Percentiles rank a stretch among this genome's conserved stretches.
These are phyloP conservation scores for Epichloe gansuensis DNA, from an alignment of 2,329 filamentous ascomycete genomes.

Conservation along the genomic window DNA sequence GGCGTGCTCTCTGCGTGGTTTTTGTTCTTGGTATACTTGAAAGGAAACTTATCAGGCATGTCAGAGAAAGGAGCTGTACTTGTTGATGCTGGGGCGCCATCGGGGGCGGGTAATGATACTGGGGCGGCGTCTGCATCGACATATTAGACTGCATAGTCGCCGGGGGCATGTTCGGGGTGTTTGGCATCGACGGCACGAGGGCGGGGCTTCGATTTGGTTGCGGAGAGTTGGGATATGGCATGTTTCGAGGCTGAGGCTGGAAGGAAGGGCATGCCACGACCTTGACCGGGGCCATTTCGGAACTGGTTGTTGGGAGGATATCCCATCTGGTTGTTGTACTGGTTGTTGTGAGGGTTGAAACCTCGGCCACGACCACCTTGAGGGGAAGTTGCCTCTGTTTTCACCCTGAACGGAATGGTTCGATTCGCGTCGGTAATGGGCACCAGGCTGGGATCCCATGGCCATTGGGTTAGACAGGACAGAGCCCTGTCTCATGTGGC, in stretches of 20 bases:
- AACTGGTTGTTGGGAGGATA: slow-evolving; percentile 32
- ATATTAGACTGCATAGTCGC: slow-evolving; percentile 43
- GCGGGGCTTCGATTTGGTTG: slow-evolving; percentile 56
- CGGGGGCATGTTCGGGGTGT: slow-evolving; percentile 56
- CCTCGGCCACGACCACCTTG: slow-evolving; percentile 39
- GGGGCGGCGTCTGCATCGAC: slow-evolving; percentile 50
- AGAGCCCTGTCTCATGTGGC: slow-evolving; percentile 57
- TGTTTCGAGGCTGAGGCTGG: slow-evolving; percentile 31
- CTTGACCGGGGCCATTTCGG: slow-evolving; percentile 31
- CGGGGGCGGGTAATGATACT: slow-evolving; percentile 48
- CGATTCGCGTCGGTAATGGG: slow-evolving; percentile 75
- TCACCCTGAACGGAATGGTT: slow-evolving; percentile 61
- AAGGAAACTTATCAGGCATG: slow-evolving; percentile 21
- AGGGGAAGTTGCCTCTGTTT: slow-evolving; percentile 39
- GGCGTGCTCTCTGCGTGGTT: slow-evolving; percentile 33
- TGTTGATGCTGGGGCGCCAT: slow-evolving; percentile 50
- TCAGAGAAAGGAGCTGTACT: slow-evolving; percentile 39
- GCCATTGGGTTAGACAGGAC: slow-evolving; percentile 49
- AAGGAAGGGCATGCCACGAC: slow-evolving; percentile 40
- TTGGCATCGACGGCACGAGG: slow-evolving; percentile 51
- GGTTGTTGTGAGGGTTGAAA: slow-evolving; percentile 30
- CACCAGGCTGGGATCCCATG: slow-evolving; percentile 50
- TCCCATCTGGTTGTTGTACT: slow-evolving; percentile 35
- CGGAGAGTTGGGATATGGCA: slow-evolving; percentile 48
- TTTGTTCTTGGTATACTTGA: slow-evolving; percentile 34